Percentiles rank a stretch among this genome's conserved stretches.
Conservation (phyloP, 1,139 yeast species). For the Debaryomyces subglobosus region DNA sequence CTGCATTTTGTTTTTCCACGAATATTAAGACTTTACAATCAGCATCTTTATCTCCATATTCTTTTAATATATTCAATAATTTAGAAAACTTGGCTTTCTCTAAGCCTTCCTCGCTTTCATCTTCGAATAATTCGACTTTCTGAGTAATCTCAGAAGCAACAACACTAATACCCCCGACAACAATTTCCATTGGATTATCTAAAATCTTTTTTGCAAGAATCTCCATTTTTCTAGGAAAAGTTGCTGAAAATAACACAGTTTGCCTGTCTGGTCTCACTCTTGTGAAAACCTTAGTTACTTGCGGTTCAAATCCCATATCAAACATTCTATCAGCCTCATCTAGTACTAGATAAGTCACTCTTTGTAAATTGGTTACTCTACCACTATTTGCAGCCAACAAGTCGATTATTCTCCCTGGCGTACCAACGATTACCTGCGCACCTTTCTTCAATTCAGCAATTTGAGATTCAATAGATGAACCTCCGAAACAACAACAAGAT, state of each 20-base stretch:
- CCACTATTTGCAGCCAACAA: conserved; percentile 84
- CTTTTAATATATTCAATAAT: conserved; percentile 57
- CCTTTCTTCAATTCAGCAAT: conserved; percentile 81
- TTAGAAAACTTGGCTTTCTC: conserved; percentile 50
- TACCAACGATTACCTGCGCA: conserved; percentile 82
- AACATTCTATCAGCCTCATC: conserved; percentile 98
- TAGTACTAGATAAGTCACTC: conserved; percentile 80
- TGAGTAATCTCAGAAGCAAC: conserved; percentile 86
- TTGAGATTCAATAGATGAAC: conserved; percentile 80
- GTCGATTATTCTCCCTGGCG: conserved; percentile 96
- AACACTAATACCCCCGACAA: conserved; percentile 80
- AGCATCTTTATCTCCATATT: conserved; percentile 28
- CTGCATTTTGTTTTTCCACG: conserved; percentile 83
- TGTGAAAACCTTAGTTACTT: conserved; percentile 77
- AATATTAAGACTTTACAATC: conserved; percentile 66
- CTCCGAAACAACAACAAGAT: conserved; percentile 92
- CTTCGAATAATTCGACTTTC: conserved; percentile 59
- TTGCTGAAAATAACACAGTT: conserved; percentile 92
- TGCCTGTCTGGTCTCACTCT: conserved; percentile 87
- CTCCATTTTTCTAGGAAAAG: conserved; percentile 85
- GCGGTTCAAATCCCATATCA: conserved; percentile 98
- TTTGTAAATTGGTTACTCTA: conserved; percentile 64
- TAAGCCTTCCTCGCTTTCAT: conserved; percentile 33
- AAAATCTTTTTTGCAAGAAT: conserved; percentile 68
- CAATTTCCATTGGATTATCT: conserved; percentile 68